phyloP scores from a whole-genome alignment of 306 rosid genomes.

The Begonia fuchsioides region DNA sequence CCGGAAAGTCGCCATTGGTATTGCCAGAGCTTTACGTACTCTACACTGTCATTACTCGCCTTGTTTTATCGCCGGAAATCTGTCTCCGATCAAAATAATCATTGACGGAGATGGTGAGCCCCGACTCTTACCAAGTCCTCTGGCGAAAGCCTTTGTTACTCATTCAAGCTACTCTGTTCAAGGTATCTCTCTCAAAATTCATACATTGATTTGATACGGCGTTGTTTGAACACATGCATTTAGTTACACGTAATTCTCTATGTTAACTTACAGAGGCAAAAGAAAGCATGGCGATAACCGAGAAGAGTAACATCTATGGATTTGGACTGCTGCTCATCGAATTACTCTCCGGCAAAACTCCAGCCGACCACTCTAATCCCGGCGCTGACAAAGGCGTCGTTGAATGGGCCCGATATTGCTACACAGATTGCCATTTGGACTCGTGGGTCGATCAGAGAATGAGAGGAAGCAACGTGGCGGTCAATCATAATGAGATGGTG shows the following conservation, averaged over 20 bases:
- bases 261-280: slow-evolving; percentile 30
- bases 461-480: slow-evolving; percentile 19
- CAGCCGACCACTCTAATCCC: slow-evolving; percentile 28
- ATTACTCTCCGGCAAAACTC: slow-evolving; percentile 63
- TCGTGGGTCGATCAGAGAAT: slow-evolving; percentile 53
- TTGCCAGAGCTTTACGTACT: slow-evolving; percentile 44
- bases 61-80: slow-evolving; percentile 19
- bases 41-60: slow-evolving; percentile 32
- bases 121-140: slow-evolving; percentile 22
- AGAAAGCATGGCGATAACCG: slow-evolving; percentile 24
- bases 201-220: neutral
- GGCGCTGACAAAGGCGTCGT: slow-evolving; percentile 32
- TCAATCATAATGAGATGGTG: slow-evolving; percentile 37
- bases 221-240: neutral
- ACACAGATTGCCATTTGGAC: slow-evolving; percentile 57
- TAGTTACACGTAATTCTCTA: slow-evolving; percentile 13
- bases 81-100: slow-evolving; percentile 41
- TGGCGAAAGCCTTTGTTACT: slow-evolving; percentile 25
- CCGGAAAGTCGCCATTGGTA: slow-evolving; percentile 36
- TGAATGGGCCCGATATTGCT: slow-evolving; percentile 83
- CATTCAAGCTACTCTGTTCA: slow-evolving; percentile 39
- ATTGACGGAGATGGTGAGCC: slow-evolving; percentile 38
- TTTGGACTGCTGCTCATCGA: slow-evolving; percentile 60
- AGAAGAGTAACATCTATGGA: slow-evolving; percentile 56
- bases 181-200: slow-evolving; percentile 34